These are phyloP conservation scores for Wickerhamiella infanticola DNA, from an alignment of 1,139 yeast genomes.

Conservation along the genomic window DNA sequence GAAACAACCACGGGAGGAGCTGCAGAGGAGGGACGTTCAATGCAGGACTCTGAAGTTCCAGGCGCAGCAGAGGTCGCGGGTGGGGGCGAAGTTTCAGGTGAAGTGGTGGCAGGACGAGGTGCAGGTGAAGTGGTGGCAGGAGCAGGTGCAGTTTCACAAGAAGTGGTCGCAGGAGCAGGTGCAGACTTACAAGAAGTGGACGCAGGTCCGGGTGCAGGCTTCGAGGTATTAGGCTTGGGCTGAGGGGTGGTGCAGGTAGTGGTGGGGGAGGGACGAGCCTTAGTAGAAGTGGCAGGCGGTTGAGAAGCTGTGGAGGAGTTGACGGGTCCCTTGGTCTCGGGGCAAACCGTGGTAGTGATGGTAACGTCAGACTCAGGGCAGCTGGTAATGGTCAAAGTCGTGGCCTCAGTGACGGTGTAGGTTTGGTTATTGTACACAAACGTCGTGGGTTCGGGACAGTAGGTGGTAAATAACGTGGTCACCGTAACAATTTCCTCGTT, in stretches of 20 bases:
- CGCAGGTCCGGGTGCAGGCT: not conserved
- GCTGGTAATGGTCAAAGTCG: slow-evolving; percentile 30
- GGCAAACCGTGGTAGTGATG: slow-evolving; percentile 23
- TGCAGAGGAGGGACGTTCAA: no score
- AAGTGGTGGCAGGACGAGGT: no score
- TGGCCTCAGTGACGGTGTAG: slow-evolving; percentile 28
- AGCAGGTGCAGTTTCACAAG: not conserved
- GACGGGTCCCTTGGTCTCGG: not conserved
- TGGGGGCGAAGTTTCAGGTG: no score
- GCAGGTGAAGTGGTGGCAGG: no score
- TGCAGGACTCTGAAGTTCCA: no score
- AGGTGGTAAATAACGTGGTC: slow-evolving; percentile 28
- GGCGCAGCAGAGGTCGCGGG: no score
- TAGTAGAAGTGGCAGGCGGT: not conserved
- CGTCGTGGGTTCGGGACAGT: slow-evolving; percentile 30
- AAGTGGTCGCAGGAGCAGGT: not conserved
- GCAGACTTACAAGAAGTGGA: not conserved
- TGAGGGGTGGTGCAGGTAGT: not conserved
- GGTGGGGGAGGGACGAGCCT: not conserved
- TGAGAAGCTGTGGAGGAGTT: not conserved
- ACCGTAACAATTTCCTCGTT: slow-evolving; percentile 8
- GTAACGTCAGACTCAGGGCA: slow-evolving; percentile 40
- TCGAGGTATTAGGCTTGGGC: not conserved
- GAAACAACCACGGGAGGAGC: no score
- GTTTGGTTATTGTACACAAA: slow-evolving; percentile 25